A percentile compares a stretch with the other conserved stretches of the same genome.
phyloP scores from a whole-genome alignment of 1,284 basidiomycete species.

The Sanguinoderma infundibulare region DNA sequence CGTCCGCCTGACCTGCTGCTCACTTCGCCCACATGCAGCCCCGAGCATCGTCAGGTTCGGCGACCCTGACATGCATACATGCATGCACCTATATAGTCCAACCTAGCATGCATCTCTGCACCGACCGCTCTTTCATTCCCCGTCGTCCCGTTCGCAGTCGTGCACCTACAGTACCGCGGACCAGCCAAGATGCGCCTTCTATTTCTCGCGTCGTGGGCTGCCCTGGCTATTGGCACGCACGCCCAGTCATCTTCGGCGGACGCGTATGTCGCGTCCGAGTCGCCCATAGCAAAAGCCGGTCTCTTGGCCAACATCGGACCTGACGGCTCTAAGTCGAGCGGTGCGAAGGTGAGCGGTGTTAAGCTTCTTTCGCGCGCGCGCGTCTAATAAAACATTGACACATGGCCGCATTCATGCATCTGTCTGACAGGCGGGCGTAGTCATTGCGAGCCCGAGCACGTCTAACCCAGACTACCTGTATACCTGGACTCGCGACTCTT shows the following conservation, averaged over 20 bases:
- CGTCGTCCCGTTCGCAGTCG: not conserved
- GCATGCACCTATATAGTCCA: too few species aligned
- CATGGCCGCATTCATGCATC: not conserved
- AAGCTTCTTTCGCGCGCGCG: not conserved
- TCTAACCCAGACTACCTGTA: constrained; percentile 44
- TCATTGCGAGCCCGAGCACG: constrained; percentile 42
- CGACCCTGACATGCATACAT: not conserved
- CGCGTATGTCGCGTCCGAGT: constrained; percentile 53
- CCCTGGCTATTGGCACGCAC: constrained; percentile 22
- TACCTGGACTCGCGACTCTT: constrained; percentile 47
- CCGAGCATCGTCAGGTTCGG: not conserved
- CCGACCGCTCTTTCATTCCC: too few species aligned
- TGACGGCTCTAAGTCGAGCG: constrained; percentile 53
- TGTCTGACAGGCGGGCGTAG: constrained; percentile 34
- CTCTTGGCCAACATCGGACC: constrained; percentile 72
- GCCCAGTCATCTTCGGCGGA: constrained; percentile 33
- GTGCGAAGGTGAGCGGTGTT: constrained; percentile 43
- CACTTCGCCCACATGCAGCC: not conserved
- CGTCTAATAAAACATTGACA: constrained; percentile 2
- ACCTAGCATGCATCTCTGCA: not conserved
- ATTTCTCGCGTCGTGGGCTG: constrained; percentile 18
- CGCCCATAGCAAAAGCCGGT: constrained; percentile 58
- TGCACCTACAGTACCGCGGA: not conserved
- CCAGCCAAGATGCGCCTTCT: constrained; percentile 19
- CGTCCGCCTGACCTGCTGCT: not conserved